Evolutionary conservation across 2,329 filamentous ascomycete species (phyloP).

Genomic region (Hypoxylon sp.): DNA sequence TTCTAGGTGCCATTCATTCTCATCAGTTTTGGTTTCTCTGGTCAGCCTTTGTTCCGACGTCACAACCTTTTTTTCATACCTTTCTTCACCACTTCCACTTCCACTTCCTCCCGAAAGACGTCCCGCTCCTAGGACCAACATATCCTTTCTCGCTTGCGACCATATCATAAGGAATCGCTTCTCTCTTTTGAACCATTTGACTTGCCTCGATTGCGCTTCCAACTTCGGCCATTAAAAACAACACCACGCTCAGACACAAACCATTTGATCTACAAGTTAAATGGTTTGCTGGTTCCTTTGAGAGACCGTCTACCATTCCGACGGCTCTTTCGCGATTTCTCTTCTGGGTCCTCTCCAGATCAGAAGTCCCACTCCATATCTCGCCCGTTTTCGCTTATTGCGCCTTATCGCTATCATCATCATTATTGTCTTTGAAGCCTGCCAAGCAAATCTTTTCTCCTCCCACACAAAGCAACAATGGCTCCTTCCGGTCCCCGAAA

Average conservation of each 20-base stretch:
- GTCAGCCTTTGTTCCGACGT: constrained; percentile 35
- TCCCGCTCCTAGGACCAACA: not conserved
- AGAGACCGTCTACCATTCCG: constrained; percentile 16
- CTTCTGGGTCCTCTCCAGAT: not conserved
- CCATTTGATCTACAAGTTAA: constrained; percentile 4
- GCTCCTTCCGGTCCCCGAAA: constrained; percentile 38
- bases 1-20: constrained; percentile 6
- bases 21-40: constrained; percentile 13
- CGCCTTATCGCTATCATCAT: not conserved
- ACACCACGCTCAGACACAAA: constrained; percentile 12
- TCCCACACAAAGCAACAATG: constrained; percentile 31
- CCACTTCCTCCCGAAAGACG: constrained; percentile 14
- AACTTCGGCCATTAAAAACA: constrained; percentile 4
- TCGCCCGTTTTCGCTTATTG: not conserved
- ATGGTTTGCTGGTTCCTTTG: constrained; percentile 20
- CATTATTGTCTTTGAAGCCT: constrained; percentile 4
- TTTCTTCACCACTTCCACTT: no score
- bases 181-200: constrained; percentile 6
- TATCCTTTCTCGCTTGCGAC: not conserved
- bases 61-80: constrained; percentile 19
- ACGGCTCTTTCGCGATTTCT: constrained; percentile 11
- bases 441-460: not conserved
- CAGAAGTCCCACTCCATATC: no score
- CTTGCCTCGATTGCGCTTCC: constrained; percentile 12
- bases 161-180: not conserved